phyloP scores from a whole-genome alignment of 2,329 filamentous ascomycete species.

The Pestalotiopsis sp. region DNA sequence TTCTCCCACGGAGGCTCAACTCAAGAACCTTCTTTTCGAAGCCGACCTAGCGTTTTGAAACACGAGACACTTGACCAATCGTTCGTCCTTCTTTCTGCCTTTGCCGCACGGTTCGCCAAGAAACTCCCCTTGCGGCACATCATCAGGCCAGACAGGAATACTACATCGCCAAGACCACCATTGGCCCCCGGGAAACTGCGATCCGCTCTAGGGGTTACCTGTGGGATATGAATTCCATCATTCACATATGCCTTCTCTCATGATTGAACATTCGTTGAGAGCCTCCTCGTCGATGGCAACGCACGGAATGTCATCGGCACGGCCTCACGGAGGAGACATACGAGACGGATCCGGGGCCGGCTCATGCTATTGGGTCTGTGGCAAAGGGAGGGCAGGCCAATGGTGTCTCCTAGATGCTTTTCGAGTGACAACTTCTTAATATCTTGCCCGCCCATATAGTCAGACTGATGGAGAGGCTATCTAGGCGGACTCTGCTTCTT shows the following conservation, averaged over 20 bases:
- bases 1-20: background rate
- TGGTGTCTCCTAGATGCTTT: background rate
- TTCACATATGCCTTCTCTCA: constrained; percentile 4
- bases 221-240: background rate
- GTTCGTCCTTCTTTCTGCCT: background rate
- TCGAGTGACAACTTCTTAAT: background rate
- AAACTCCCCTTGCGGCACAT: constrained; percentile 10
- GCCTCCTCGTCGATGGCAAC: background rate
- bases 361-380: constrained; percentile 9
- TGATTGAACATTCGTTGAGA: background rate
- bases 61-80: constrained; percentile 1
- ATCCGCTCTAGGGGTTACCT: background rate
- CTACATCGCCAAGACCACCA: constrained; percentile 6
- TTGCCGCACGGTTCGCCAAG: background rate
- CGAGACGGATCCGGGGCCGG: constrained; percentile 12
- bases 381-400: background rate
- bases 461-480: background rate
- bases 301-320: constrained; percentile 8
- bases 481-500: background rate
- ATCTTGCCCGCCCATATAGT: constrained; percentile 1
- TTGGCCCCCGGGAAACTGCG: background rate
- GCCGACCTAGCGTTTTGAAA: background rate
- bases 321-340: background rate
- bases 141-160: constrained; percentile 13
- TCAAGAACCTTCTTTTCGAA: background rate